Evolutionary conservation across 31 red algal species (phyloP).

Genomic region (Odonthalia washingtoniensis): DNA sequence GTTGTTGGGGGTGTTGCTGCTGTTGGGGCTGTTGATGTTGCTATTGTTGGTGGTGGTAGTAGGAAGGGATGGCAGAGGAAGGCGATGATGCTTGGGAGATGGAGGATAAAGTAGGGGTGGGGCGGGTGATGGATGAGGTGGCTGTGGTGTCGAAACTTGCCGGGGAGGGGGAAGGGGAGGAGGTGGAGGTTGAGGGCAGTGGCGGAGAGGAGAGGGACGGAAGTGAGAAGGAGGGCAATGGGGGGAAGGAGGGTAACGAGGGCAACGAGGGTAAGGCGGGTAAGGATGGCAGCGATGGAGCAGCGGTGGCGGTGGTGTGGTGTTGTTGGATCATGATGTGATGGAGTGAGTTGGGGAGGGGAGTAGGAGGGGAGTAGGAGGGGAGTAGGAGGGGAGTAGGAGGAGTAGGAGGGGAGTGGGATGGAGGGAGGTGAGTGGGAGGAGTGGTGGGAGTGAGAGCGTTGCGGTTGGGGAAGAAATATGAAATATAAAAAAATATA

Average conservation of each 20-base stretch:
- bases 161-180: not conserved
- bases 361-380: not conserved
- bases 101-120: not conserved
- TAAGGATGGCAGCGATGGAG: not conserved
- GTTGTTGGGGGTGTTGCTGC: too few species aligned
- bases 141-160: not conserved
- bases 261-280: not conserved
- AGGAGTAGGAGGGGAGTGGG: not conserved
- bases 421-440: not conserved
- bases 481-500: too few species aligned
- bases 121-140: not conserved
- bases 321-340: not conserved
- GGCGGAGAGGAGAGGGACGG: not conserved
- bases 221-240: not conserved
- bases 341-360: not conserved
- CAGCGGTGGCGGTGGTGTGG: not conserved
- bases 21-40: too few species aligned
- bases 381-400: slow-evolving; percentile 1
- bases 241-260: not conserved
- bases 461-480: too few species aligned
- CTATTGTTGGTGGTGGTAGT: too few species aligned
- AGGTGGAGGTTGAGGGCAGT: not conserved
- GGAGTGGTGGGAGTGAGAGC: not conserved
- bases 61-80: not conserved
- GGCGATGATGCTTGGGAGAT: not conserved